Evolutionary conservation across 108 stramenopile species (phyloP), one percentile per base, ranked within the genome.

Genomic region (Nannochloropsis salina): DNA sequence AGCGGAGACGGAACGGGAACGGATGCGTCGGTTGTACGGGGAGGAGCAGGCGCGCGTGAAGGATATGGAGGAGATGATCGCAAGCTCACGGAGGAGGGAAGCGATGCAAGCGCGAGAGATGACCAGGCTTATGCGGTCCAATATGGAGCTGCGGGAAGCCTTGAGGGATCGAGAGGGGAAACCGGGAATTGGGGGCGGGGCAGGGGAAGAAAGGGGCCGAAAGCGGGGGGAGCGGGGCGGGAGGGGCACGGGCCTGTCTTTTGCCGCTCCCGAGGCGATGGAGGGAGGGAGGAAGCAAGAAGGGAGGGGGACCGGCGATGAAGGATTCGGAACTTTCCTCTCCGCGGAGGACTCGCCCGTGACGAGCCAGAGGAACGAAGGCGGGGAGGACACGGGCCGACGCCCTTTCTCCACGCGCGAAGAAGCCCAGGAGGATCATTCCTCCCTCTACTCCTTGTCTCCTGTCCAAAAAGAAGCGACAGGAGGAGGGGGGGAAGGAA

Each of bases 401-500:
- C 12, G 47, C 10, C 47, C 15, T 15, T 51, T 15, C 12, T 10
- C 15, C 12, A 51, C 47, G 47, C 47, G 10, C 10, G 47, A 51
- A 12, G 47, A 51, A 15, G 10, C 47, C 12, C 47, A 51, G 47
- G 12, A 51, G 47, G 12, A 10, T 15, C 15, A 10, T 51, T 51
- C 47, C 15, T 51, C 15, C 15, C 47, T 51, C 15, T 51, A 10
- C 10, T 15, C 15, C 47, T 51, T 15, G 15, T 15, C 47, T 12
- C 47, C 47, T 51, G 15, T 15, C 47, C 10, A 51, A 51, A 51
- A 51, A 15, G 47, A 10, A 51, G 47, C 47, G 15, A 15, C 47
- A 51, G 47, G 61, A 74, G 61, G 61, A 74, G 61, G 61, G n/a
- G 61, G 61, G n/a, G 61, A n/a, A 74, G 61, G 61, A 74, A n/a